Evolutionary conservation across 768 basidiomycete species (phyloP).

Genomic region (Tricholoma furcatifolium): DNA sequence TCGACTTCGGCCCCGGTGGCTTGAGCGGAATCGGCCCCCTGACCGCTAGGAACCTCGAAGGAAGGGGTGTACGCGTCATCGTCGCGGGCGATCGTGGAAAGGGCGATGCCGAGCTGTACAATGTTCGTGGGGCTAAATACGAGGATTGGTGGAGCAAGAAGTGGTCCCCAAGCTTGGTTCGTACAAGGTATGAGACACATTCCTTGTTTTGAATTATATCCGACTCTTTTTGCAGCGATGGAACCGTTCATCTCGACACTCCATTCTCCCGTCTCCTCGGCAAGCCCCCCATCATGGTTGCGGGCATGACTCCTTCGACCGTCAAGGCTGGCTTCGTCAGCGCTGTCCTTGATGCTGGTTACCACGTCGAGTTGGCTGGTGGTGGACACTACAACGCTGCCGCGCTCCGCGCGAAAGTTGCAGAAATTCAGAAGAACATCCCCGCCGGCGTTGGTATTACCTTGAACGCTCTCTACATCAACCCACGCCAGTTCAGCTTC

Average conservation of each 20-base stretch:
- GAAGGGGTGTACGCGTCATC: conserved; percentile 88
- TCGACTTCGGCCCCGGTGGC: conserved; percentile 97
- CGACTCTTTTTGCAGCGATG: conserved; percentile 60
- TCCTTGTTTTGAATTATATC: neutral
- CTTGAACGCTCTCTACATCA: conserved; percentile 95
- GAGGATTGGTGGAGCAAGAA: conserved; percentile 94
- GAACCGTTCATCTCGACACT: conserved; percentile 89
- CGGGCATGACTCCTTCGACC: conserved; percentile 98
- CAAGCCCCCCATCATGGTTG: conserved; percentile 99
- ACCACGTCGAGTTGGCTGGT: conserved; percentile 95
- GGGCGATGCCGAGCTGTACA: conserved; percentile 85
- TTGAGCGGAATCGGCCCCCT: conserved; percentile 90
- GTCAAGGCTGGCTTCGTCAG: conserved; percentile 95
- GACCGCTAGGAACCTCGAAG: conserved; percentile 88
- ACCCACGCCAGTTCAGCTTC: conserved; percentile 95
- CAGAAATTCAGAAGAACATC: conserved; percentile 86
- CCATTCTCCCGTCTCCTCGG: conserved; percentile 94
- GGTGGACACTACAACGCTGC: conserved; percentile 95
- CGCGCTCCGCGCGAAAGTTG: conserved; percentile 85
- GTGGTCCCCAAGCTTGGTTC: conserved; percentile 81
- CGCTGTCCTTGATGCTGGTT: conserved; percentile 90
- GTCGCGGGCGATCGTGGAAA: conserved; percentile 90
- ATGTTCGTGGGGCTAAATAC: conserved; percentile 57
- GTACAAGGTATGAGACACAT: conserved; percentile 69
- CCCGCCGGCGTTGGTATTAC: conserved; percentile 91